phyloP scores from a whole-genome alignment of 306 rosid genomes.

The Malus domestica region DNA sequence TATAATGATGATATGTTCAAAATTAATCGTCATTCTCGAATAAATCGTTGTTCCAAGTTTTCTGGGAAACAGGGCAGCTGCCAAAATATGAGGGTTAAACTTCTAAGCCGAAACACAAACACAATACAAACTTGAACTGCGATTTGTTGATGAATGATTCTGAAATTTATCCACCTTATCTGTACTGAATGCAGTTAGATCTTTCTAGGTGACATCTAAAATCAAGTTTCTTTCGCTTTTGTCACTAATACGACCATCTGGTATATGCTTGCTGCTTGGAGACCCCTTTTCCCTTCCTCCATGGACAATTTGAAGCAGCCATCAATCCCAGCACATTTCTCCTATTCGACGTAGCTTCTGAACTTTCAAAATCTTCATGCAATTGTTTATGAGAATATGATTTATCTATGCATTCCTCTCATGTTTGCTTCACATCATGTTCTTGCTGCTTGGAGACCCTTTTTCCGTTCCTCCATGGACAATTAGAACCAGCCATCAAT shows the following conservation, averaged over 20 bases:
- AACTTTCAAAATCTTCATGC: slow-evolving; percentile 10
- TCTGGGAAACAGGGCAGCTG: background rate
- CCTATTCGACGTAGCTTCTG: slow-evolving; percentile 23
- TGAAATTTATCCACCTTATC: background rate
- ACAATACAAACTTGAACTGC: background rate
- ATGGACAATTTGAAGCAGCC: slow-evolving; percentile 54
- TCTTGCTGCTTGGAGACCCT: slow-evolving; percentile 11
- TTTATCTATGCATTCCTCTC: slow-evolving; percentile 5
- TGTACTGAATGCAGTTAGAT: slow-evolving; percentile 30
- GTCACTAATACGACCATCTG: slow-evolving; percentile 23
- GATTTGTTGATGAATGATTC: background rate
- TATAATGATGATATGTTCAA: too few relatives aligned
- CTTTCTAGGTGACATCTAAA: slow-evolving; percentile 11
- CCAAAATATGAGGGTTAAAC: background rate
- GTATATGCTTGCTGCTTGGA: slow-evolving; percentile 25
- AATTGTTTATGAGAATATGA: slow-evolving; percentile 5
- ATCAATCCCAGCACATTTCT: slow-evolving; percentile 45
- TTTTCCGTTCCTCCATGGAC: slow-evolving; percentile 42
- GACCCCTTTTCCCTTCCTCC: slow-evolving; percentile 34
- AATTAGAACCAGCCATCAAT: slow-evolving; percentile 53
- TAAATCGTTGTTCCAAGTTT: background rate
- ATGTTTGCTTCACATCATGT: background rate
- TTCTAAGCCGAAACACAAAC: background rate
- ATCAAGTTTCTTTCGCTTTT: slow-evolving; percentile 32
- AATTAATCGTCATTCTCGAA: background rate